These are phyloP conservation scores for Onygenales sp. DNA, from an alignment of 2,329 filamentous ascomycete species.

Conservation along the genomic window DNA sequence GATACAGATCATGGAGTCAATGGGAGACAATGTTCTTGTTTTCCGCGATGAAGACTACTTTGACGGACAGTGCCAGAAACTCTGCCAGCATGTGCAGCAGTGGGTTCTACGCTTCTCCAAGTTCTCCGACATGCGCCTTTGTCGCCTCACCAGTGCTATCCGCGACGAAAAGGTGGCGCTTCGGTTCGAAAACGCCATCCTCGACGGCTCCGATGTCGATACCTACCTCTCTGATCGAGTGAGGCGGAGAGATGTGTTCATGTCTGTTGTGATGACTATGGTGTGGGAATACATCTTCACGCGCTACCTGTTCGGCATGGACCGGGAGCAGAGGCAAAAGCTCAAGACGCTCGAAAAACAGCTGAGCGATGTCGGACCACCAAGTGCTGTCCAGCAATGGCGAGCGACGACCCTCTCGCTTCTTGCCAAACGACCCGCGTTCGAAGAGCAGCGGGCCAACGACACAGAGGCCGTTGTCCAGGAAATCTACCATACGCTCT, in stretches of 20 bases:
- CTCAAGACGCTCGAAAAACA: constrained; percentile 93
- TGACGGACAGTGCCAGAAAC: constrained; percentile 82
- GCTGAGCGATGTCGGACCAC: constrained; percentile 76
- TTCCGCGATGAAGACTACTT: constrained; percentile 91
- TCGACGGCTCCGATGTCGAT: constrained; percentile 92
- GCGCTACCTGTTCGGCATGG: constrained; percentile 96
- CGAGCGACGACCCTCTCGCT: constrained; percentile 89
- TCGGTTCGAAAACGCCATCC: constrained; percentile 83
- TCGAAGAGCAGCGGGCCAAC: constrained; percentile 69
- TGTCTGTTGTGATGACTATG: constrained; percentile 99
- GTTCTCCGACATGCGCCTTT: constrained; percentile 85
- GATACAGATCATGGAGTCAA: constrained; percentile 48
- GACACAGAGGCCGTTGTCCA: constrained; percentile 95
- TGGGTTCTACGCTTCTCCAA: constrained; percentile 98
- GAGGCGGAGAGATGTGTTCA: constrained; percentile 84
- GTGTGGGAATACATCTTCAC: constrained; percentile 99
- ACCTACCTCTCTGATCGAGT: constrained; percentile 79
- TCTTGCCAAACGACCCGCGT: constrained; percentile 69
- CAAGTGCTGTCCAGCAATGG: constrained; percentile 90
- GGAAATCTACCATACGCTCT: constrained; percentile 76
- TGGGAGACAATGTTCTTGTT: constrained; percentile 64
- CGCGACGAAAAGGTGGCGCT: constrained; percentile 89
- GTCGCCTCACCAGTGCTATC: constrained; percentile 72
- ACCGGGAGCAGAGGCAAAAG: constrained; percentile 93
- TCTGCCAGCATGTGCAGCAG: constrained; percentile 92